These are phyloP conservation scores for Echium plantagineum DNA, from an alignment of 257 asterid genomes.

Conservation along the genomic window DNA sequence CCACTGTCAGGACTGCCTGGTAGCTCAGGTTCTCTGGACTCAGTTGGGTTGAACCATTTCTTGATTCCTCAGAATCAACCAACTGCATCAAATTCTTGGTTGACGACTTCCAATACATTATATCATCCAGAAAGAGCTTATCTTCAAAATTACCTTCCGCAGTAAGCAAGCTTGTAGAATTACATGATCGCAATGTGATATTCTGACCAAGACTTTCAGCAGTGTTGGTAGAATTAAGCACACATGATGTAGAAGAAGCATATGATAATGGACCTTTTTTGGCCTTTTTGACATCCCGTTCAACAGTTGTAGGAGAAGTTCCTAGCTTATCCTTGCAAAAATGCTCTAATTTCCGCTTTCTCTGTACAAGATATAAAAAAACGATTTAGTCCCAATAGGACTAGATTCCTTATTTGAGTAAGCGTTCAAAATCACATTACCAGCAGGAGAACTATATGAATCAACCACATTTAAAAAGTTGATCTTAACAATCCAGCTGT, in stretches of 20 bases:
- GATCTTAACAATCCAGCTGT: neutral
- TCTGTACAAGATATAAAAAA: constrained; percentile 26
- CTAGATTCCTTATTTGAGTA: neutral
- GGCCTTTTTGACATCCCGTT: constrained; percentile 20
- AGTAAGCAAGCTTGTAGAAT: constrained; percentile 40
- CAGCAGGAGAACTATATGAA: neutral
- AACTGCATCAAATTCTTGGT: constrained; percentile 17
- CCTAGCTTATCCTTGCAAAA: constrained; percentile 34
- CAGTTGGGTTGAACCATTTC: constrained; percentile 29
- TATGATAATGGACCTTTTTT: constrained; percentile 30
- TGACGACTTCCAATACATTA: constrained; percentile 17
- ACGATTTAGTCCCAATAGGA: neutral
- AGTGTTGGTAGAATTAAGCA: constrained; percentile 37
- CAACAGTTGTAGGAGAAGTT: constrained; percentile 30
- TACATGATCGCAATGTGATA: constrained; percentile 21
- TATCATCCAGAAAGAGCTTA: constrained; percentile 22
- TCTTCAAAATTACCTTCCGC: constrained; percentile 26
- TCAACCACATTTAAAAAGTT: neutral
- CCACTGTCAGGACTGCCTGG: constrained; percentile 11
- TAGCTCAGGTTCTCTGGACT: constrained; percentile 27
- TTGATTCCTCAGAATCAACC: constrained; percentile 52
- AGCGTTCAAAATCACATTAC: neutral
- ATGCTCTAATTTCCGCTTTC: constrained; percentile 58
- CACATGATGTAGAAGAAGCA: constrained; percentile 41
- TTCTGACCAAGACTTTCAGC: constrained; percentile 22